Conservation (phyloP, 176 grass and related monocot species). For the Paspalum vaginatum region DNA sequence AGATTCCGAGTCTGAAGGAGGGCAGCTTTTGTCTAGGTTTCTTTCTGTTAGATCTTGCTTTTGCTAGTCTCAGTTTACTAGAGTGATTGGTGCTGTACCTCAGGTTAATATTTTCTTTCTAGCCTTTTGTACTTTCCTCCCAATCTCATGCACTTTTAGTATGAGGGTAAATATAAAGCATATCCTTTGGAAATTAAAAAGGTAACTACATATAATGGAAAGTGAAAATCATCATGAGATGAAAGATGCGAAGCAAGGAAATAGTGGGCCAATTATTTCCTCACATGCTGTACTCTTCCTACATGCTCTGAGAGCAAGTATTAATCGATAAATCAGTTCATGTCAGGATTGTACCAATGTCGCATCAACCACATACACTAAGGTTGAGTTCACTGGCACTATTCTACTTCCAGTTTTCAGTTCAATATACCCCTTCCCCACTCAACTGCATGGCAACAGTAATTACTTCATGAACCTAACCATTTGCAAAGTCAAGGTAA, state of each 20-base stretch:
- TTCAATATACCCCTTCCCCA: background rate
- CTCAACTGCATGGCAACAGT: background rate
- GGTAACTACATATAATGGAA: background rate
- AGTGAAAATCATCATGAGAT: conserved; percentile 11
- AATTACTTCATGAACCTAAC: conserved; percentile 12
- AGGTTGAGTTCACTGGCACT: background rate
- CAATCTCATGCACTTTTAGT: background rate
- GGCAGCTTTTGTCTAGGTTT: conserved; percentile 26
- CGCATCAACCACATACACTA: background rate
- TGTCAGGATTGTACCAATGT: background rate
- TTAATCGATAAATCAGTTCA: conserved; percentile 3
- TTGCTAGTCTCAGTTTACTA: conserved; percentile 23
- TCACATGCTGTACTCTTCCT: background rate
- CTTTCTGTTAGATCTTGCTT: conserved; percentile 44
- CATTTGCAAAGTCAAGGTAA: background rate
- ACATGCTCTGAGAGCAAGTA: background rate
- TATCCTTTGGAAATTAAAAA: background rate
- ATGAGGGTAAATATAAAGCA: background rate
- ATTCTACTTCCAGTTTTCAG: background rate
- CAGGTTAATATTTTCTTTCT: background rate
- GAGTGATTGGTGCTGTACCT: background rate
- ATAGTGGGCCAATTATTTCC: background rate
- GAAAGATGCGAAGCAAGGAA: conserved; percentile 14
- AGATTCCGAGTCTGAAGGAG: conserved; percentile 33
- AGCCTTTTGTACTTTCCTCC: background rate